These are phyloP conservation scores for Cutaneotrichosporon dermatis DNA, from an alignment of 1,284 basidiomycete genomes.

Conservation along the genomic window DNA sequence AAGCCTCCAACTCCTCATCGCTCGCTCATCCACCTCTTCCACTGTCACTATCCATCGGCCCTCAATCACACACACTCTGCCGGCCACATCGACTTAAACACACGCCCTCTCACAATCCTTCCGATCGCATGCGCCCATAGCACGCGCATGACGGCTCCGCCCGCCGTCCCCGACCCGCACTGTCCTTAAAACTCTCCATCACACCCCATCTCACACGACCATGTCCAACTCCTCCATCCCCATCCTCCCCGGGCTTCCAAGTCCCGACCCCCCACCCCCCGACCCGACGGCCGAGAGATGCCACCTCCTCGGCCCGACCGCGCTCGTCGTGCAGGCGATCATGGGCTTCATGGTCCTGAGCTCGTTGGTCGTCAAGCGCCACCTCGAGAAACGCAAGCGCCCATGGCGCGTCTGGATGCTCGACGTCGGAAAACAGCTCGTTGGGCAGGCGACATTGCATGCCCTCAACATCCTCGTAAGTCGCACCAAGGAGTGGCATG, in stretches of 20 bases:
- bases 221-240: not conserved
- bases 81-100: no score
- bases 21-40: not conserved
- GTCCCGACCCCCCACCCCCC: conserved; percentile 35
- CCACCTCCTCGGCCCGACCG: conserved; percentile 51
- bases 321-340: conserved; percentile 45
- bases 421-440: conserved; percentile 86
- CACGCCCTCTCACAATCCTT: no score
- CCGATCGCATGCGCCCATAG: not conserved
- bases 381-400: conserved; percentile 75
- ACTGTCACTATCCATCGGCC: not conserved
- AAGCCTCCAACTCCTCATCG: not conserved
- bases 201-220: not conserved
- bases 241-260: conserved; percentile 41
- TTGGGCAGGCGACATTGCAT: conserved; percentile 88
- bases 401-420: conserved; percentile 88
- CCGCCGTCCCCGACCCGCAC: not conserved
- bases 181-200: not conserved
- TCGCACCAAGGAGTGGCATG: not conserved
- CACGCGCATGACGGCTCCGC: not conserved
- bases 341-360: conserved; percentile 81
- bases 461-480: conserved; percentile 72
- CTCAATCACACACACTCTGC: not conserved
- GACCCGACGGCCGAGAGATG: conserved; percentile 51
- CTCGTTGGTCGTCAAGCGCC: conserved; percentile 81